Evolutionary conservation across 305 asterid genomes (phyloP), one percentile per base, ranked within the genome.

Genomic region (Fraxinus baroniana): DNA sequence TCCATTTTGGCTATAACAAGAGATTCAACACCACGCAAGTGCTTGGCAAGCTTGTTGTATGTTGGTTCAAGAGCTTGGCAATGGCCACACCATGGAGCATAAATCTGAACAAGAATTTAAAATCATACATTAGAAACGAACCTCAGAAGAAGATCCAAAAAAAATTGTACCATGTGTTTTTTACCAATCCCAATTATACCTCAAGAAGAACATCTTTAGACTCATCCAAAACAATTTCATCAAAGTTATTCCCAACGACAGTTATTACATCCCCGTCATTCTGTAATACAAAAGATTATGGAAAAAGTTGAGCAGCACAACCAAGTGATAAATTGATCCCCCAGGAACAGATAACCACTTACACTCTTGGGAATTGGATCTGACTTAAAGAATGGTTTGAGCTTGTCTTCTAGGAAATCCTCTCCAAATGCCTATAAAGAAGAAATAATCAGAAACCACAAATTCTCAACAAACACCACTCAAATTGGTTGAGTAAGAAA

Each of bases 1-100:
- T 95, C 99, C 99, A 94, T 95, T 88, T 95, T 95, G 77, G 99
- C 98, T 79, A 95, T 82, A 18, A 93, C 90, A 74, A 94, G 87
- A 83, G 99, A 95, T 73, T 91, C 92, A 74, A 94, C 55, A 17
- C 74, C 86, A 3, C 83, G 91, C 84, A 95, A 85, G 89, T 94
- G 98, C 85, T 91, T 88, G 81, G 97, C 98, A 8, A 95, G 99
- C 85, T 93, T 94, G 89, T 92, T 90, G 87, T 94, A 95, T n/a
- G 91, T 92, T 82, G 99, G 97, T 86, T 95, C 98, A 13, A 95
- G 93, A 87, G 97, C 75, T 90, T 90, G 97, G 92, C 98, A 95
- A 85, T 91, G 97, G 80, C 95, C 97, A 77, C 99, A 95, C 99
- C 99, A 95, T 33, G 98, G 99, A 75, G 99, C 98, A 70, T 93